phyloP scores from a whole-genome alignment of 1,284 basidiomycete species.

The Moesziomyces parantarcticus region DNA sequence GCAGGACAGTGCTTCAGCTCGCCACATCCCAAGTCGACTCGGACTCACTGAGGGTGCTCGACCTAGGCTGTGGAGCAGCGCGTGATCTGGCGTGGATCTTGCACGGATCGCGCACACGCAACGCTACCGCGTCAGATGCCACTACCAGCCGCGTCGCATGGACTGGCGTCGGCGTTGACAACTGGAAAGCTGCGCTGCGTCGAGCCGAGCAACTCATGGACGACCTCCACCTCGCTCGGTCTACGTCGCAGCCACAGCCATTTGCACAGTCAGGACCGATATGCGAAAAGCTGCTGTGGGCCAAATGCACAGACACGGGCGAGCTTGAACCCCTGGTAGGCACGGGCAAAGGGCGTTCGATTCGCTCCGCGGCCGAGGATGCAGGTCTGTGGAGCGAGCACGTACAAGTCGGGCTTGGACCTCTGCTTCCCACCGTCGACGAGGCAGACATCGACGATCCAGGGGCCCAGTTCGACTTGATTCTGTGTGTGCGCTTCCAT shows the following conservation, averaged over 20 bases:
- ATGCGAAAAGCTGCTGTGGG: slow-evolving; percentile 38
- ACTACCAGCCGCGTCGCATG: slow-evolving; percentile 2
- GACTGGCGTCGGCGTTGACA: slow-evolving; percentile 41
- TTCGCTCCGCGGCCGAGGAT: not conserved
- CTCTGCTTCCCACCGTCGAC: slow-evolving; percentile 2
- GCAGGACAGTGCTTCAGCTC: slow-evolving; percentile 8
- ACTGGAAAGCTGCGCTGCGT: slow-evolving; percentile 40
- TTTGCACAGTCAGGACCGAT: not conserved
- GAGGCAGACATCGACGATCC: not conserved
- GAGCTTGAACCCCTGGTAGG: slow-evolving; percentile 28
- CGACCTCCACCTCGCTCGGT: slow-evolving; percentile 20
- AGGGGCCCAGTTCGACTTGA: slow-evolving; percentile 15
- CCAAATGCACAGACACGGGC: slow-evolving; percentile 29
- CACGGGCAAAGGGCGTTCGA: slow-evolving; percentile 32
- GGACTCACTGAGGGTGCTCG: slow-evolving; percentile 12
- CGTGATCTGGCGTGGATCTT: slow-evolving; percentile 43
- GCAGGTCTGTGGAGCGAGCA: slow-evolving; percentile 4
- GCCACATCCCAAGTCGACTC: not conserved
- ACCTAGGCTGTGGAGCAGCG: slow-evolving; percentile 42
- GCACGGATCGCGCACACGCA: slow-evolving; percentile 29
- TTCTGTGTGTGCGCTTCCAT: slow-evolving; percentile 40
- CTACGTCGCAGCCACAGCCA: not conserved
- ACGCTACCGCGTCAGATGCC: no score
- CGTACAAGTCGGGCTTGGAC: slow-evolving; percentile 7
- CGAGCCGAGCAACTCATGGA: slow-evolving; percentile 29